A percentile compares a stretch with the other conserved stretches of the same genome.
Conservation (phyloP, 2,329 filamentous ascomycete species). For the Pseudogymnoascus verrucosus region DNA sequence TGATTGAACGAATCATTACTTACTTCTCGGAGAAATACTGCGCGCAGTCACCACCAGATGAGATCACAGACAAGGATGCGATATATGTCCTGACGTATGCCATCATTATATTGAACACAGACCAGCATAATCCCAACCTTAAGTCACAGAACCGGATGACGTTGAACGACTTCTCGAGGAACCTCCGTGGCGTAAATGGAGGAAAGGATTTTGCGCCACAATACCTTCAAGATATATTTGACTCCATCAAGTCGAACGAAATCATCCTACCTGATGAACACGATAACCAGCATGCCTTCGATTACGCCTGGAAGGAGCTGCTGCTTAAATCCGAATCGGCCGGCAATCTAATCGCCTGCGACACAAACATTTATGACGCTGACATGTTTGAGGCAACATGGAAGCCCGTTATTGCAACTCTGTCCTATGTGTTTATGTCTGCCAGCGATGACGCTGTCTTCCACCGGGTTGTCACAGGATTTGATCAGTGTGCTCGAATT, state of each 20-base stretch:
- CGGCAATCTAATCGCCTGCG: conserved; percentile 65
- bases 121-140: conserved; percentile 91
- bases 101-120: conserved; percentile 95
- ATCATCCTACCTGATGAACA: conserved; percentile 97
- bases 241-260: conserved; percentile 85
- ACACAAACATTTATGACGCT: conserved; percentile 91
- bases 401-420: conserved; percentile 86
- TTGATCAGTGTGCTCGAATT: conserved; percentile 92
- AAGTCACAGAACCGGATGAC: conserved; percentile 76
- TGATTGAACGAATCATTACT: conserved; percentile 89
- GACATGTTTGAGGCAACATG: conserved; percentile 97
- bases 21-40: conserved; percentile 83
- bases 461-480: conserved; percentile 84
- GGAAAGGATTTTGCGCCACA: conserved; percentile 76
- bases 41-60: conserved; percentile 57
- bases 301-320: conserved; percentile 95
- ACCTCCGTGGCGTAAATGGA: conserved; percentile 83
- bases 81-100: conserved; percentile 89
- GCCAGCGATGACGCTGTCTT: conserved; percentile 96
- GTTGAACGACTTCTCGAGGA: conserved; percentile 71
- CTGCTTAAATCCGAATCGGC: conserved; percentile 74
- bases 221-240: conserved; percentile 79
- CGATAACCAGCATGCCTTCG: conserved; percentile 92
- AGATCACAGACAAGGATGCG: conserved; percentile 76
- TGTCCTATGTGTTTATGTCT: conserved; percentile 98